These are phyloP conservation scores for Phialemonium atrogriseum DNA, from an alignment of 2,329 filamentous ascomycete genomes.

Conservation along the genomic window DNA sequence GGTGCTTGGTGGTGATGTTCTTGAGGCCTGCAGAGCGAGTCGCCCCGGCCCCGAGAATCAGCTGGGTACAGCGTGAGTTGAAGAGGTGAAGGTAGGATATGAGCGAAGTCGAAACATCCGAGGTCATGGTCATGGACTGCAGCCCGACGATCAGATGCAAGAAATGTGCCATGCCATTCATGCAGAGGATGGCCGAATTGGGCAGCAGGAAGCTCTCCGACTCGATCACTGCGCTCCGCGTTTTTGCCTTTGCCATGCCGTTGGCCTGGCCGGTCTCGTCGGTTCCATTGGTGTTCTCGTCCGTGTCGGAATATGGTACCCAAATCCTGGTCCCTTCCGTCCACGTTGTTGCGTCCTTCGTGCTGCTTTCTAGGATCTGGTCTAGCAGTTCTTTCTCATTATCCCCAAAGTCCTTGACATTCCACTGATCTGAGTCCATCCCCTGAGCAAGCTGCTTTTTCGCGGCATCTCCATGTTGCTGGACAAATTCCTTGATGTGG, in stretches of 20 bases:
- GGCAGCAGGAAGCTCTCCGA: conserved; percentile 81
- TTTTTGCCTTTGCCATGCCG: conserved; percentile 51
- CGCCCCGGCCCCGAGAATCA: conserved; percentile 91
- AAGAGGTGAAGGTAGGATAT: conserved; percentile 86
- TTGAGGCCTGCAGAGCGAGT: conserved; percentile 82
- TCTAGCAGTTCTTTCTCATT: conserved; percentile 51
- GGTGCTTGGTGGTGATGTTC: conserved; percentile 93
- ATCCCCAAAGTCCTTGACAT: conserved; percentile 65
- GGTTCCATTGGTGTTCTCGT: conserved; percentile 17
- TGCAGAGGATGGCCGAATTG: conserved; percentile 70
- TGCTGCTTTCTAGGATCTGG: conserved; percentile 61
- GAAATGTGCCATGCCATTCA: conserved; percentile 75
- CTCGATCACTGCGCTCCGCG: conserved; percentile 68
- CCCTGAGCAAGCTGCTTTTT: conserved; percentile 66
- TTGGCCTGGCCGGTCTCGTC: conserved; percentile 30
- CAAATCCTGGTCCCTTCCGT: conserved; percentile 51
- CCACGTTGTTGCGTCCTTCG: conserved; percentile 62
- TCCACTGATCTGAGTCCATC: conserved; percentile 78
- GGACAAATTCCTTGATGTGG: conserved; percentile 75
- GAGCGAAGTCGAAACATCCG: conserved; percentile 70
- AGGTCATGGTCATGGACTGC: conserved; percentile 84
- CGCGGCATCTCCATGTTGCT: conserved; percentile 60
- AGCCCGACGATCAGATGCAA: conserved; percentile 76
- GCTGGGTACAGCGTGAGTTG: conserved; percentile 91
- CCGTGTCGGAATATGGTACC: conserved; percentile 35